Conservation (phyloP, 108 stramenopile genomes). For the Conticribra guillardii region DNA sequence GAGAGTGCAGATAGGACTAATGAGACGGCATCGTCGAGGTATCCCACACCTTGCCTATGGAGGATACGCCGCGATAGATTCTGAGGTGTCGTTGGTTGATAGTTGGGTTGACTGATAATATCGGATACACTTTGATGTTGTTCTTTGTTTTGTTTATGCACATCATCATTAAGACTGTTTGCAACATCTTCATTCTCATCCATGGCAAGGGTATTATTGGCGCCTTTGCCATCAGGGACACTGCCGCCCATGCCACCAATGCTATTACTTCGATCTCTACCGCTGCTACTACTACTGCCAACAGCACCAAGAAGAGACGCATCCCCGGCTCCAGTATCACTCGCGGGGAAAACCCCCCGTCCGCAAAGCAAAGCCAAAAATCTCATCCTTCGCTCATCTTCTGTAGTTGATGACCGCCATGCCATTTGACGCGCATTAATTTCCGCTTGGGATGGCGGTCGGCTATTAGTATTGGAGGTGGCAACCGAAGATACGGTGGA, state of each 20-base stretch:
- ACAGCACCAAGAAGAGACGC: too few relatives aligned
- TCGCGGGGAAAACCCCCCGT: background rate
- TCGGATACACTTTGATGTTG: background rate
- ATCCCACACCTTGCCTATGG: conserved; percentile 81
- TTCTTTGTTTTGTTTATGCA: background rate
- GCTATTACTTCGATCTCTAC: conserved; percentile 17
- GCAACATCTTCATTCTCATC: background rate
- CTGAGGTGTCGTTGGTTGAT: conserved; percentile 73
- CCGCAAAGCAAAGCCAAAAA: conserved; percentile 42
- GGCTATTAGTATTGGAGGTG: background rate
- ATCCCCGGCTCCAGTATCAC: too few relatives aligned
- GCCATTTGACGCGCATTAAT: conserved; percentile 13
- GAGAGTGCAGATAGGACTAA: conserved; percentile 69
- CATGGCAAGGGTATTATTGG: background rate
- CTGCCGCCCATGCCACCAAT: conserved; percentile 17
- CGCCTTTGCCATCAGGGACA: too few relatives aligned
- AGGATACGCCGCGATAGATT: conserved; percentile 76
- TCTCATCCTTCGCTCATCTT: conserved; percentile 44
- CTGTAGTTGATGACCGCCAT: conserved; percentile 7
- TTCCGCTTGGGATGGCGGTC: conserved; percentile 1
- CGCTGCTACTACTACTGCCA: background rate
- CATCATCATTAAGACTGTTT: too few relatives aligned
- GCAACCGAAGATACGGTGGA: background rate
- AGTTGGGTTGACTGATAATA: conserved; percentile 10
- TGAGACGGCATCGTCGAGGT: conserved; percentile 75